Conservation (phyloP, 2,329 filamentous ascomycete genomes). For the Fusarium xyrophilum region DNA sequence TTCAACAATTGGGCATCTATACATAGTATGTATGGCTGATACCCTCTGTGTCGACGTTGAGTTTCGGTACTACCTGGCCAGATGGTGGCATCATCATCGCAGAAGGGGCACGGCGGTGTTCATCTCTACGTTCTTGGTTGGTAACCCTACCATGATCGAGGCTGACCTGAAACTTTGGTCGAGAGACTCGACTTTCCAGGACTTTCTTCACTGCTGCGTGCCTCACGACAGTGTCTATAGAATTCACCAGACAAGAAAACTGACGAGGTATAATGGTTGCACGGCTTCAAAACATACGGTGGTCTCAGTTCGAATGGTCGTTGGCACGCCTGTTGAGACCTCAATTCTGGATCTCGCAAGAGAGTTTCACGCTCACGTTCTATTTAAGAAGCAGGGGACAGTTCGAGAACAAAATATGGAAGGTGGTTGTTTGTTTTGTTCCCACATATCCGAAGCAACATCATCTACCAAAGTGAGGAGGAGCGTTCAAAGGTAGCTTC, state of each 20-base stretch:
- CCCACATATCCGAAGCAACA: background rate
- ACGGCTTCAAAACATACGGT: background rate
- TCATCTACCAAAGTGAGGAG: background rate
- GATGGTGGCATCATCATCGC: background rate
- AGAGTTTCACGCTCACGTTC: slow-evolving; percentile 11
- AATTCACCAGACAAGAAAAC: background rate
- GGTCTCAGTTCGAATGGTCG: background rate
- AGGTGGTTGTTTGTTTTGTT: background rate
- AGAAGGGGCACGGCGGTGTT: background rate
- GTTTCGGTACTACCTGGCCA: background rate
- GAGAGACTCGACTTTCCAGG: background rate
- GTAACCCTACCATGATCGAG: background rate
- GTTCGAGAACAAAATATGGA: background rate
- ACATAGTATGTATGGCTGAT: background rate
- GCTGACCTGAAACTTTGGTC: background rate
- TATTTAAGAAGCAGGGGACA: background rate
- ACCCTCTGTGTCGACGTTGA: background rate
- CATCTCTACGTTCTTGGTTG: background rate
- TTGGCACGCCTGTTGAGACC: background rate
- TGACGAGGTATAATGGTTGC: background rate
- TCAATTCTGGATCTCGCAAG: slow-evolving; percentile 5
- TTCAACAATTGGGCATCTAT: background rate
- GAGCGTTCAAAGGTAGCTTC: background rate
- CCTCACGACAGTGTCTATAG: background rate
- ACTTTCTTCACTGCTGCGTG: background rate